Percentiles rank a stretch among this genome's conserved stretches.
Evolutionary conservation across 192 early-diverging fungal genomes (phyloP).

Genomic region (Backusella liffmaniae): DNA sequence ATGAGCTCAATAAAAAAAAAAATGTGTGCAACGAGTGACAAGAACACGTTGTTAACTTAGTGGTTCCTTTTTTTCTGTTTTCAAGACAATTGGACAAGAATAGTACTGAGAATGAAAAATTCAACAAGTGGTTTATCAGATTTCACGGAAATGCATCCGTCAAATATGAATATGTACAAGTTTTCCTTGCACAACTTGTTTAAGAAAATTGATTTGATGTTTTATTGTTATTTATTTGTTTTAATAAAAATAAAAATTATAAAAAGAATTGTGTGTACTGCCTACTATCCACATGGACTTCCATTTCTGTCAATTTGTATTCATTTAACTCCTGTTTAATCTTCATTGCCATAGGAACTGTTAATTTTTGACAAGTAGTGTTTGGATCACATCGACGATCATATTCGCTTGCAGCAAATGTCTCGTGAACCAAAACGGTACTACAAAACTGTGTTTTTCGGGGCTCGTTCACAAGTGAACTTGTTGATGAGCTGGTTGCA

Average conservation of each 20-base stretch:
- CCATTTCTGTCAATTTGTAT: conserved; percentile 92
- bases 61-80: background rate
- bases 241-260: background rate
- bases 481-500: conserved; percentile 16
- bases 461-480: conserved; percentile 20
- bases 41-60: background rate
- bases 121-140: background rate
- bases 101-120: background rate
- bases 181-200: background rate
- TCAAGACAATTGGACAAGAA: background rate
- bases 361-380: conserved; percentile 79
- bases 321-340: conserved; percentile 96
- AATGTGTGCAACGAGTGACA: background rate
- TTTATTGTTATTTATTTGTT: background rate
- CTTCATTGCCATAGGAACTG: conserved; percentile 77
- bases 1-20: background rate
- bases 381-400: conserved; percentile 84
- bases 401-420: conserved; percentile 75
- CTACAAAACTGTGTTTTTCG: conserved; percentile 48
- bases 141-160: conserved; percentile 1
- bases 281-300: conserved; percentile 77
- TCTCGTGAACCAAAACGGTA: conserved; percentile 61
- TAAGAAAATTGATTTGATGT: background rate
- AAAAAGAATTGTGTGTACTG: conserved; percentile 72
- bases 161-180: background rate